These are phyloP conservation scores for Prorocentrum cordatum DNA, from an alignment of 169 alveolate genomes.

Conservation along the genomic window DNA sequence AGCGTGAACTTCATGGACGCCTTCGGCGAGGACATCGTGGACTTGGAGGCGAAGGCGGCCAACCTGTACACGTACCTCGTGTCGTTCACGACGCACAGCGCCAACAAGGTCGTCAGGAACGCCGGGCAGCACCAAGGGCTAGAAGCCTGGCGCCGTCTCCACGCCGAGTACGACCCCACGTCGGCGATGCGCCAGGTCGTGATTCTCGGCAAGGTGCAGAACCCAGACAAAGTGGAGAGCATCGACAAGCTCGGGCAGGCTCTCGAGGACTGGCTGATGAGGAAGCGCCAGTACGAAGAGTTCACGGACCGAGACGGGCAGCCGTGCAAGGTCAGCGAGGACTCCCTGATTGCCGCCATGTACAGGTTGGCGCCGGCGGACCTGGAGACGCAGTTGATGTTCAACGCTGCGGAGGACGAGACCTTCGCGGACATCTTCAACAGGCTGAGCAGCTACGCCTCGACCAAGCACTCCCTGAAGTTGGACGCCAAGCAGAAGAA, in stretches of 20 bases:
- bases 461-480: neutral
- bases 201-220: slow-evolving; percentile 25
- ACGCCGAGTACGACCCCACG: slow-evolving; percentile 30
- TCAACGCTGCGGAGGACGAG: neutral
- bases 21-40: too few relatives aligned
- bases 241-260: neutral
- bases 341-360: slow-evolving; percentile 30
- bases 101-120: slow-evolving; percentile 21
- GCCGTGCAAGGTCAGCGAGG: slow-evolving; percentile 5
- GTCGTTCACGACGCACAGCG: neutral
- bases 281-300: slow-evolving; percentile 54
- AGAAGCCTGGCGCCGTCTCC: slow-evolving; percentile 25
- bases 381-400: slow-evolving; percentile 16
- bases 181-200: neutral
- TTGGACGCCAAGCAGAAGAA: neutral
- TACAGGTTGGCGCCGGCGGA: neutral
- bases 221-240: neutral
- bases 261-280: slow-evolving; percentile 16
- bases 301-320: slow-evolving; percentile 1
- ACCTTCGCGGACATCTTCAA: slow-evolving; percentile 11
- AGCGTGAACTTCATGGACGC: too few relatives aligned
- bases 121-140: neutral
- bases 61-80: slow-evolving; percentile 26
- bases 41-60: neutral
- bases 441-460: neutral